Evolutionary conservation across 805 yeast species (phyloP).

Genomic region (Zygosaccharomyces rouxii): DNA sequence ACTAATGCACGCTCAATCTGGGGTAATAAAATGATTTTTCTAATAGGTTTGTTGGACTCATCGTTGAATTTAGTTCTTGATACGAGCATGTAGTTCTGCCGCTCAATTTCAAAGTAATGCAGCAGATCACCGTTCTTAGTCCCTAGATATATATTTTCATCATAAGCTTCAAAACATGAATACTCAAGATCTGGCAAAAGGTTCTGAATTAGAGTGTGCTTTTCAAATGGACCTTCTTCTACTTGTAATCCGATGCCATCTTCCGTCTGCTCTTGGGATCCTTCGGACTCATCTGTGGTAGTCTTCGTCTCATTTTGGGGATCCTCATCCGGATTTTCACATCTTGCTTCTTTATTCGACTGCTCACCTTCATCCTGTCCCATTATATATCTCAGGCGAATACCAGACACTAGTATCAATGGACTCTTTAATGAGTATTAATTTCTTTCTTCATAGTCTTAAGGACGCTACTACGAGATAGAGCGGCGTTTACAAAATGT

Average conservation of each 20-base stretch:
- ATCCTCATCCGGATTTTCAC: background rate
- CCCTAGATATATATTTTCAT: constrained; percentile 32
- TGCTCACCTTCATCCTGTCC: background rate
- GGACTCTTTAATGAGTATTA: background rate
- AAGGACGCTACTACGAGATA: background rate
- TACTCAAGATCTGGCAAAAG: constrained; percentile 26
- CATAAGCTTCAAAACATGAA: constrained; percentile 28
- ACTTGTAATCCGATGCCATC: background rate
- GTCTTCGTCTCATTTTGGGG: background rate
- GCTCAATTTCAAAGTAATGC: constrained; percentile 35
- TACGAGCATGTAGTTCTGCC: constrained; percentile 29
- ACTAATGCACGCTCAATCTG: constrained; percentile 32
- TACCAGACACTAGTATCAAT: background rate
- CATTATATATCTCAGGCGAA: background rate
- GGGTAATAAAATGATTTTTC: constrained; percentile 27
- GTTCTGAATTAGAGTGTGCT: constrained; percentile 22
- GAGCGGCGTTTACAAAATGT: background rate
- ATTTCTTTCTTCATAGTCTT: background rate
- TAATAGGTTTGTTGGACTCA: constrained; percentile 17
- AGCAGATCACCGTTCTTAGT: constrained; percentile 30
- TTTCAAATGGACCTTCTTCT: constrained; percentile 23
- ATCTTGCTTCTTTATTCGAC: background rate
- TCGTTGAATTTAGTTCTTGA: constrained; percentile 29
- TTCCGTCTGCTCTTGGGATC: background rate
- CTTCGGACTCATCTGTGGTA: background rate